Percentiles rank a stretch among this genome's conserved stretches.
phyloP scores from a whole-genome alignment of 768 basidiomycete genomes.

The Serendipita vermifera region DNA sequence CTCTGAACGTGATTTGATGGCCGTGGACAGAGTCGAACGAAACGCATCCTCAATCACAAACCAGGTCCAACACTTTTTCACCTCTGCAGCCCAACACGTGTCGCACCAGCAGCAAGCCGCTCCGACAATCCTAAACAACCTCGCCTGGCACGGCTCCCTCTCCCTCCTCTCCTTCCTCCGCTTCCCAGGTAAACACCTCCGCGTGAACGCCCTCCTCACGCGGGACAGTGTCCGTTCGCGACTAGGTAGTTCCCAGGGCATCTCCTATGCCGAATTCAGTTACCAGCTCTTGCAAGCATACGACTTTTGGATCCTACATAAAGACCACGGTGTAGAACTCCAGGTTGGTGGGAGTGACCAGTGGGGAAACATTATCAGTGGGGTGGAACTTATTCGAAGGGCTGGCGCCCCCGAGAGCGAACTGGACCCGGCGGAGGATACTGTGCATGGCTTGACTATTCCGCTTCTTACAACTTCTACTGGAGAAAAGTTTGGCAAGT shows the following conservation, averaged over 20 bases:
- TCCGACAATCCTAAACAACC: slow-evolving; percentile 45
- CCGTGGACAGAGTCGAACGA: slow-evolving; percentile 40
- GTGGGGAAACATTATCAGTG: slow-evolving; percentile 95
- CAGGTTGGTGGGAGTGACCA: slow-evolving; percentile 97
- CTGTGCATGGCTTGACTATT: slow-evolving; percentile 79
- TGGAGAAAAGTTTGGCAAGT: slow-evolving; percentile 97
- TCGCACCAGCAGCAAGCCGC: slow-evolving; percentile 14
- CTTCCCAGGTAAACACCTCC: slow-evolving; percentile 60
- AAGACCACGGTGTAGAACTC: slow-evolving; percentile 53
- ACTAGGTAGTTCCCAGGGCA: slow-evolving; percentile 18
- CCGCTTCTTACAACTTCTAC: slow-evolving; percentile 81
- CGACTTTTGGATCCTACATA: slow-evolving; percentile 74
- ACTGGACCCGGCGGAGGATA: too few species aligned
- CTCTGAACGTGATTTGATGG: slow-evolving; percentile 62
- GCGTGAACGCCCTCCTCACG: slow-evolving; percentile 81
- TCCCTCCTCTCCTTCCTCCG: slow-evolving; percentile 75
- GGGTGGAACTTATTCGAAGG: slow-evolving; percentile 78
- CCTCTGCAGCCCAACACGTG: slow-evolving; percentile 50
- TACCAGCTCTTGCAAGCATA: slow-evolving; percentile 96
- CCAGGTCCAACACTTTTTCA: slow-evolving; percentile 63
- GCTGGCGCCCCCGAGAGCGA: too few species aligned
- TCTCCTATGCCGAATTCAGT: slow-evolving; percentile 97
- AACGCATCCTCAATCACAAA: slow-evolving; percentile 54
- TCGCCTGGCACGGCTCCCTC: slow-evolving; percentile 66
- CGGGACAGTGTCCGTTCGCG: slow-evolving; percentile 45